Base-by-base conservation (phyloP, 2,329 filamentous ascomycete species). In the Pseudopyrenochaeta lycopersici region DNA sequence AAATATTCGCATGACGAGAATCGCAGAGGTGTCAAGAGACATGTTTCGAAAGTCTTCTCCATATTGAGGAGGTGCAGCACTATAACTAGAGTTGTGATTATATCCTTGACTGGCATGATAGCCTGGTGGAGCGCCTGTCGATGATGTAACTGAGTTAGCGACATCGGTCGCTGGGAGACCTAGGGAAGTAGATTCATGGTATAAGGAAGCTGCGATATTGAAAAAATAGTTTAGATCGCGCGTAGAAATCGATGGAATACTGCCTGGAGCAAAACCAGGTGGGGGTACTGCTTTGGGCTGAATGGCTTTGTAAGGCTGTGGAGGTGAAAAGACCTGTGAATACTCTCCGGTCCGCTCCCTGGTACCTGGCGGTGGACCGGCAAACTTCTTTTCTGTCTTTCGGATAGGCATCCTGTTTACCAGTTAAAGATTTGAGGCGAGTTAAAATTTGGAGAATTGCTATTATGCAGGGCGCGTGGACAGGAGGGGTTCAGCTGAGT, bases 1-100 rank as follows among this genome's bases (percentile, higher is more conserved):
- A 33, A 56, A 56, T n/a, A 56, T 32, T n/a, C 44, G 27, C 42
- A 52, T 27, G 9, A 52, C 54, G 11, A 56, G 38, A 29, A 48
- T 42, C 3, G 50, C 44, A 11, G 27, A n/a, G 3, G 18, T 23
- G 36, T 42, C 39, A 17, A 31, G 18, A 12, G 20, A 20, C 20
- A 35, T 41, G 12, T 30, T 29, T 30, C 30, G 46, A 39, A 50
- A 50, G 17, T 50, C 47, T 21, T 50, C 20, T n/a, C 10, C 47
- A 38, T 50, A 50, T 4, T 10, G 29, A 14, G 41, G 49, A 18
- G 42, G 41, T 21, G 40, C 42, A 12, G 23, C 33, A 14, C 7
- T 30, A 30, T 50, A 45, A 4, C 30, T n/a, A n/a, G 30, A 35
- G 6, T 15, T 11, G 12, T 5, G 4, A 35, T 17, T 35, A 11